phyloP scores from a whole-genome alignment of 2,329 filamentous ascomycete species.

The Trichoderma semiorbis region DNA sequence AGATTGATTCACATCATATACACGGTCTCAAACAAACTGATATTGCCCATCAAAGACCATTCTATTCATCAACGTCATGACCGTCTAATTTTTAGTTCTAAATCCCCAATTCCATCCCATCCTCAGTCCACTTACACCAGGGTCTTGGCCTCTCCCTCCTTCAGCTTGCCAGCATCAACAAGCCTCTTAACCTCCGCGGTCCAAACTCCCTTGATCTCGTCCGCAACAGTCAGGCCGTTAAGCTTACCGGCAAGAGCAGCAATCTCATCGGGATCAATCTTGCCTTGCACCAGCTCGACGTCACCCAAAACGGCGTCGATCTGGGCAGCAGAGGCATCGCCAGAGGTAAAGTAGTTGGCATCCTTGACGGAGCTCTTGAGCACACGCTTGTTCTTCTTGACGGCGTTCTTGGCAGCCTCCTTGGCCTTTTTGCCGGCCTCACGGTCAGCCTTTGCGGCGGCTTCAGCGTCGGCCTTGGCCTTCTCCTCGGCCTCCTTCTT shows the following conservation, averaged over 20 bases:
- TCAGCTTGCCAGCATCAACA: slow-evolving; percentile 77
- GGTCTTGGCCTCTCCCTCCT: slow-evolving; percentile 75
- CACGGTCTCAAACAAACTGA: neutral
- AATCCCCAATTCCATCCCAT: neutral
- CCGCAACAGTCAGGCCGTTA: slow-evolving; percentile 70
- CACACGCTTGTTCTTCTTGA: slow-evolving; percentile 99
- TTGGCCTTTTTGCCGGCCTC: slow-evolving; percentile 92
- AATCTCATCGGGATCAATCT: slow-evolving; percentile 88
- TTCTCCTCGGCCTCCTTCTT: slow-evolving; percentile 81
- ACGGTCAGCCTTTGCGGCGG: slow-evolving; percentile 77
- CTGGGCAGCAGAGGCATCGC: slow-evolving; percentile 67
- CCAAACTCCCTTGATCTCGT: slow-evolving; percentile 84
- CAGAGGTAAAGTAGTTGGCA: slow-evolving; percentile 86
- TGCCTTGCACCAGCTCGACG: slow-evolving; percentile 80
- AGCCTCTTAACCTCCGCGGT: slow-evolving; percentile 73
- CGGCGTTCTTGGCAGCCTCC: slow-evolving; percentile 96
- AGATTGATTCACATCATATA: neutral
- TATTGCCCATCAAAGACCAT: neutral
- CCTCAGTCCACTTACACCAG: slow-evolving; percentile 37
- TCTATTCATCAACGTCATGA: slow-evolving; percentile 5
- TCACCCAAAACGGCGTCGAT: slow-evolving; percentile 83
- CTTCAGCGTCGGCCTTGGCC: slow-evolving; percentile 78
- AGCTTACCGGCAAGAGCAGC: slow-evolving; percentile 79
- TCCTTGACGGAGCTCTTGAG: slow-evolving; percentile 93
- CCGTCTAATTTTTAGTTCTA: slow-evolving; percentile 8